Evolutionary conservation across 23 red algal genomes (phyloP).

Genomic region (Pyropia yezoensis): DNA sequence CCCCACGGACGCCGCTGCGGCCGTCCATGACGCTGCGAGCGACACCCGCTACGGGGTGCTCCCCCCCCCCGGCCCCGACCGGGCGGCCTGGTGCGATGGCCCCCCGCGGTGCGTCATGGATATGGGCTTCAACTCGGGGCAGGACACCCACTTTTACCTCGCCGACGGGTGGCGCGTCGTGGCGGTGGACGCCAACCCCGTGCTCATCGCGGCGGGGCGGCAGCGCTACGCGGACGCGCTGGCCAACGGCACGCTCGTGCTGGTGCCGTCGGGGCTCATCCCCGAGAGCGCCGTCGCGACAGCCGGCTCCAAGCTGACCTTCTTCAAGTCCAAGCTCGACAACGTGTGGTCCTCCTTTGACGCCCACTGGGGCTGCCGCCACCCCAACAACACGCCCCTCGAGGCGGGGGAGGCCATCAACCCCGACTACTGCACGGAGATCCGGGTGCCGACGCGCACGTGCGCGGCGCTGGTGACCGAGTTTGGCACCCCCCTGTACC

Average conservation of each 20-base stretch:
- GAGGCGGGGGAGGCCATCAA: conserved; percentile 7
- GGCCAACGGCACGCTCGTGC: not conserved
- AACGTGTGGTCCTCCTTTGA: conserved; percentile 28
- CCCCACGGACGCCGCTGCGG: too few species aligned
- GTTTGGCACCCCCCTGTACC: conserved; percentile 23
- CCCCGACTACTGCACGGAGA: conserved; percentile 10
- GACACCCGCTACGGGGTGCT: too few species aligned
- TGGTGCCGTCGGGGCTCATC: conserved; percentile 18
- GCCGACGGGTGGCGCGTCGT: conserved; percentile 26
- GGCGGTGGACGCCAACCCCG: conserved; percentile 43
- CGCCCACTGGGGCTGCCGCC: conserved; percentile 17
- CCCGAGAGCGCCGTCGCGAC: not conserved
- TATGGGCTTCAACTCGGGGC: conserved; percentile 32
- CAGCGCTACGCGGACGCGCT: conserved; percentile 3
- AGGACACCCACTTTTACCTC: conserved; percentile 33
- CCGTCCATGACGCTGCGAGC: too few species aligned
- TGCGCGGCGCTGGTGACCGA: conserved; percentile 24
- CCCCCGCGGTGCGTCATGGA: conserved; percentile 32
- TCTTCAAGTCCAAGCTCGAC: conserved; percentile 13
- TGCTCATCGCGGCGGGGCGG: conserved; percentile 7
- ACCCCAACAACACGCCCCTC: not conserved
- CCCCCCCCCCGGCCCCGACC: too few species aligned
- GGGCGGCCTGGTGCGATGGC: too few species aligned
- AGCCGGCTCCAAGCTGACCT: conserved; percentile 9
- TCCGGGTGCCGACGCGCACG: conserved; percentile 14